Base-by-base conservation (phyloP, 768 basidiomycete species). In the Termitomyces sp. region DNA sequence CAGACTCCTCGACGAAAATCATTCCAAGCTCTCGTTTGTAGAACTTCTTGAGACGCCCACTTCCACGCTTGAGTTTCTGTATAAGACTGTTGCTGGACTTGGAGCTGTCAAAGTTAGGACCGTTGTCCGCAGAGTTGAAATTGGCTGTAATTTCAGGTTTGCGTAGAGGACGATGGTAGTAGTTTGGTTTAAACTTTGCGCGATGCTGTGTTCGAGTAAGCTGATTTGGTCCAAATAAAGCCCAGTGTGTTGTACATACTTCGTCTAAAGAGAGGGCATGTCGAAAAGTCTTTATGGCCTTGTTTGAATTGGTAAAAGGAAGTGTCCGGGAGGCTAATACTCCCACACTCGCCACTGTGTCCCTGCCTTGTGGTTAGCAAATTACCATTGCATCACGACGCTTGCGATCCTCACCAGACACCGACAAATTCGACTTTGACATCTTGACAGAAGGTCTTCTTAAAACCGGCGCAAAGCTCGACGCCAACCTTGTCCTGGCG, bases 201-300 rank as follows among this genome's bases (percentile, higher is more conserved):
- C 88, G 86, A 58, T 76, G 86, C 86, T 90, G 47, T 47, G 16
- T 28, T 22, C 30, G 22, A 20, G 26, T 52, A 26, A 52, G n/a
- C 24, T 11, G 28, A n/a, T 5, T 13, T 38, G 24, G 18, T 5
- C 11, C 10, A 9, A 24, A 11, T n/a, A 52, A 30, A 18, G 4
- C 28, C 26, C 26, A 7, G 11, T 7, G 7, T n/a, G 36, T 30
- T 41, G 36, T 20, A 65, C 74, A 54, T 60, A 87, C 88, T 73
- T 92, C 90, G 60, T 92, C 89, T 40, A 93, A 79, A 11, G 90
- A 74, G 22, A 92, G 73, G 0, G 90, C 91, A 49, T 94, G 91
- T 16, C 91, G 77, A 69, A 92, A 91, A 3, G 78, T 80, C 72
- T 77, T 84, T 66, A 92, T 85, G 11, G 78, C 76, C 22, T 70